phyloP scores from a whole-genome alignment of 2,329 filamentous ascomycete species.

The Aquanectria penicillioides region DNA sequence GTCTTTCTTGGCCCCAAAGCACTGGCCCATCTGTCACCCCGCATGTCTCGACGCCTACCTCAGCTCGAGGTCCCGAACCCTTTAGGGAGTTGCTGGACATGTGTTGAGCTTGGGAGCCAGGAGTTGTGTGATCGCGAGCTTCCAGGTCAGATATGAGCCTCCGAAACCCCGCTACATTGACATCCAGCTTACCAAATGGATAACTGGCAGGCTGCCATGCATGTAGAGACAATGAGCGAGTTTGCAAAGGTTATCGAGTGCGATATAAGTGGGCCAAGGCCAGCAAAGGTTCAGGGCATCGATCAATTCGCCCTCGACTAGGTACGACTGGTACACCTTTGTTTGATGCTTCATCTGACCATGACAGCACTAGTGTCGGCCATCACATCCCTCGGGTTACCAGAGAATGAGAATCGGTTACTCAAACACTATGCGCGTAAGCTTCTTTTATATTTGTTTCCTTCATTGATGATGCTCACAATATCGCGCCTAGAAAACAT shows the following conservation, averaged over 20 bases:
- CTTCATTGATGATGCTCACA: not conserved
- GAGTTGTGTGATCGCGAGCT: not conserved
- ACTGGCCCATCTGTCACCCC: too few species aligned
- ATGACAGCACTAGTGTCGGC: not conserved
- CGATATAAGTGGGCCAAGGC: not conserved
- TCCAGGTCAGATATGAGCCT: too few species aligned
- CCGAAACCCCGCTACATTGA: too few species aligned
- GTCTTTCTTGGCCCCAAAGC: too few species aligned
- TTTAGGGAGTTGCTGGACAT: not conserved
- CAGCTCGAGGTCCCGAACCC: not conserved
- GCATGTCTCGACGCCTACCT: not conserved
- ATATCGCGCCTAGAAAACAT: not conserved
- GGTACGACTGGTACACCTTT: not conserved
- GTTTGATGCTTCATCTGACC: too few species aligned
- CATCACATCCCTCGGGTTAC: not conserved
- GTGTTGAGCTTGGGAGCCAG: not conserved
- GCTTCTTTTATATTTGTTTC: not conserved
- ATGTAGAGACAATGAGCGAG: not conserved
- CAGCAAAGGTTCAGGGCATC: not conserved
- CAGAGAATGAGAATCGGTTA: not conserved
- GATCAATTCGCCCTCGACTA: not conserved
- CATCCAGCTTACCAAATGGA: too few species aligned
- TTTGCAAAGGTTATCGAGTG: not conserved
- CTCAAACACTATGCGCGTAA: not conserved
- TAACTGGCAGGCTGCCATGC: not conserved